A percentile compares a stretch with the other conserved stretches of the same genome.
These are phyloP conservation scores for Paecilomyces dactylethromorphus DNA, from an alignment of 2,329 filamentous ascomycete genomes.

Conservation along the genomic window DNA sequence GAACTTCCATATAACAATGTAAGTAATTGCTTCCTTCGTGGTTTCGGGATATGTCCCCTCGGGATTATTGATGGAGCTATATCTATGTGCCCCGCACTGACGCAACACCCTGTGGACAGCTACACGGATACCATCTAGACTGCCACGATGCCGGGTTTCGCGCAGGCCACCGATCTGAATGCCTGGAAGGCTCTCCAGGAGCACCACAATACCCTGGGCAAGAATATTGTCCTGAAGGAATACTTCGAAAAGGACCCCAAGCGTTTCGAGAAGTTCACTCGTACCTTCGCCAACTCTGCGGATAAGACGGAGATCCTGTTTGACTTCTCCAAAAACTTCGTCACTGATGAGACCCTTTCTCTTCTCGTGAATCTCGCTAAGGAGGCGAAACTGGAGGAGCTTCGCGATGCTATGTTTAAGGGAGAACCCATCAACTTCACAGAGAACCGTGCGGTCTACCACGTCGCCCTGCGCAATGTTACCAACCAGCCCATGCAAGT, in stretches of 20 bases:
- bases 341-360: conserved; percentile 84
- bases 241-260: conserved; percentile 82
- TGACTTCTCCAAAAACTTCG: conserved; percentile 98
- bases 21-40: background rate
- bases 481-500: conserved; percentile 75
- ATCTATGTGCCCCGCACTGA: conserved; percentile 20
- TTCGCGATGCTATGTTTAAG: conserved; percentile 94
- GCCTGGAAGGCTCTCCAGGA: conserved; percentile 88
- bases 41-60: background rate
- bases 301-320: conserved; percentile 86
- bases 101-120: conserved; percentile 4
- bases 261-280: conserved; percentile 86
- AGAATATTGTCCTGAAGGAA: conserved; percentile 86
- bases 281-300: conserved; percentile 71
- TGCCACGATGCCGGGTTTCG: conserved; percentile 31
- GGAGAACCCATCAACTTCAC: conserved; percentile 99
- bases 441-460: conserved; percentile 91
- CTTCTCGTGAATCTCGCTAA: conserved; percentile 84
- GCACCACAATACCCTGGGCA: conserved; percentile 79
- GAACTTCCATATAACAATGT: background rate
- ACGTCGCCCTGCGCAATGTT: conserved; percentile 87
- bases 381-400: conserved; percentile 84
- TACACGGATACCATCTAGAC: conserved; percentile 6
- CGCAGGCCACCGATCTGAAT: conserved; percentile 76
- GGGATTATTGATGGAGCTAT: background rate